Evolutionary conservation across 2,329 filamentous ascomycete genomes (phyloP).

Genomic region (Albophoma yamanashiensis): DNA sequence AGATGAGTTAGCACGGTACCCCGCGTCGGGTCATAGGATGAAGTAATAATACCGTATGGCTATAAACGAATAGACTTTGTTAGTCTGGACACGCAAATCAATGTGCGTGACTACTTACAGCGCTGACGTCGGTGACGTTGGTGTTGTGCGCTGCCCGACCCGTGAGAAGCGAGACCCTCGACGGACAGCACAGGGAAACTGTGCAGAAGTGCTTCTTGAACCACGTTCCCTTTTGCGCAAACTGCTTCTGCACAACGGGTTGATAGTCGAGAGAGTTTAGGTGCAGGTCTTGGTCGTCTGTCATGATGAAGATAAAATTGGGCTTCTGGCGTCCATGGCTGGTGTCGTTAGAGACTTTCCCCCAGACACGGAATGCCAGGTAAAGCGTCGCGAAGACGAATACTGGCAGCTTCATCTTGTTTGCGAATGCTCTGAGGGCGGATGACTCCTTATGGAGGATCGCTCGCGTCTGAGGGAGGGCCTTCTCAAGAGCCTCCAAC

Average conservation of each 20-base stretch:
- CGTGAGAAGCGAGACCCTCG: constrained; percentile 53
- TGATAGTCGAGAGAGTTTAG: constrained; percentile 52
- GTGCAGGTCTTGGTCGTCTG: constrained; percentile 56
- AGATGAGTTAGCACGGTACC: background rate
- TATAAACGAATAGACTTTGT: background rate
- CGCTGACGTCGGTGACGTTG: constrained; percentile 49
- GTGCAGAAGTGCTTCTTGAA: constrained; percentile 57
- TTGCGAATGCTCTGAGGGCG: background rate
- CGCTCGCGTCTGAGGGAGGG: background rate
- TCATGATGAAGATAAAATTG: constrained; percentile 58
- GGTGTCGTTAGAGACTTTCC: background rate
- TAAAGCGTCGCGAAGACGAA: background rate
- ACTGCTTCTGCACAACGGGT: constrained; percentile 43
- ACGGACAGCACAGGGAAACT: constrained; percentile 56
- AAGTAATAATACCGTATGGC: constrained; percentile 35
- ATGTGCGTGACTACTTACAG: constrained; percentile 22
- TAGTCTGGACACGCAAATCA: background rate
- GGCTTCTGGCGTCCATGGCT: background rate
- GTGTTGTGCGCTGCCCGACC: constrained; percentile 60
- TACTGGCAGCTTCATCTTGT: background rate
- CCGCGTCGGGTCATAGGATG: background rate
- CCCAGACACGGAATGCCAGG: background rate
- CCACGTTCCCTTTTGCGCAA: constrained; percentile 46
- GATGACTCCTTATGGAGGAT: background rate
- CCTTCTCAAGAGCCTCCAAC: background rate